Percentiles rank a stretch among this genome's conserved stretches.
Conservation (phyloP, 2,329 filamentous ascomycete genomes). For the Penicillium freii region DNA sequence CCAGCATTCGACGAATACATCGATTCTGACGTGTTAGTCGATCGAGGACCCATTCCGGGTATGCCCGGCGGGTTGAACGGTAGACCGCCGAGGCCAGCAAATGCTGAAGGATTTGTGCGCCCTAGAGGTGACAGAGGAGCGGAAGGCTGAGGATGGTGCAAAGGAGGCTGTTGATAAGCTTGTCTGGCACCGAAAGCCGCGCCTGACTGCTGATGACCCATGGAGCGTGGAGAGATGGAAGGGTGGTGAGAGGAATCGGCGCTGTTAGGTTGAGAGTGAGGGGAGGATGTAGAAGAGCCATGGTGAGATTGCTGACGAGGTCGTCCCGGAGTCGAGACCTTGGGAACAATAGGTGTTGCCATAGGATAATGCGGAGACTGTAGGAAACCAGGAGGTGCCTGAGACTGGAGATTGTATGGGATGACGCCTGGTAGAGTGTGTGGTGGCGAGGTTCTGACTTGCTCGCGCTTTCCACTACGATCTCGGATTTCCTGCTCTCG, state of each 20-base stretch:
- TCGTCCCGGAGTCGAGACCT: constrained; percentile 75
- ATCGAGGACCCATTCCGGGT: constrained; percentile 53
- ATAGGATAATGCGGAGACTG: constrained; percentile 77
- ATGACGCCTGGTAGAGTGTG: constrained; percentile 56
- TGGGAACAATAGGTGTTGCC: constrained; percentile 77
- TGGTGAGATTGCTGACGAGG: constrained; percentile 77
- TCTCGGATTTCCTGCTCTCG: constrained; percentile 49
- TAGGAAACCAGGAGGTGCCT: constrained; percentile 51
- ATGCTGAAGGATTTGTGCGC: constrained; percentile 54
- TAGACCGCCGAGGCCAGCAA: constrained; percentile 52
- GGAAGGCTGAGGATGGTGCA: constrained; percentile 58
- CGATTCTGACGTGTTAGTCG: constrained; percentile 51
- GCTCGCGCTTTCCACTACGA: constrained; percentile 34
- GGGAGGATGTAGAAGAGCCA: constrained; percentile 66
- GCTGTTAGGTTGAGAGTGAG: constrained; percentile 51
- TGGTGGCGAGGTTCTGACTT: constrained; percentile 55
- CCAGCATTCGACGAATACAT: constrained; percentile 54
- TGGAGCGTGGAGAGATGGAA: constrained; percentile 57
- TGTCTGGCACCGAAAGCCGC: constrained; percentile 64
- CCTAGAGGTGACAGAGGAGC: constrained; percentile 66
- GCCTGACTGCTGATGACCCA: constrained; percentile 64
- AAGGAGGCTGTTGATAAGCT: constrained; percentile 49
- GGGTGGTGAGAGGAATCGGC: constrained; percentile 61
- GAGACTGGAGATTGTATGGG: constrained; percentile 54
- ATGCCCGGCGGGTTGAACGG: constrained; percentile 57